phyloP scores from a whole-genome alignment of 495 filamentous ascomycete species.

The Choiromyces venosus region DNA sequence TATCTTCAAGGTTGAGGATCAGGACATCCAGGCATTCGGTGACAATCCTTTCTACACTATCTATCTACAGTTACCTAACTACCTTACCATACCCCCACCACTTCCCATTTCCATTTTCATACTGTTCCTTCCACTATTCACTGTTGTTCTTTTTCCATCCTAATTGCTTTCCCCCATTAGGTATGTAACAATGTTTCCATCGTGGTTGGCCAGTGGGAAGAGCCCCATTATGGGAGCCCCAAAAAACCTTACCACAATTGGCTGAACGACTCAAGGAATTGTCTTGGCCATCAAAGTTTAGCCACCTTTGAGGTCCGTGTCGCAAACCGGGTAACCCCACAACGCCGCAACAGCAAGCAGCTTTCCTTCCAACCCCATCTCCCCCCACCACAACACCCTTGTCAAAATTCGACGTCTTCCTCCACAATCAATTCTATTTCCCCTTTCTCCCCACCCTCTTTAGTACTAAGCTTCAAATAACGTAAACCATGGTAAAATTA shows the following conservation, averaged over 20 bases:
- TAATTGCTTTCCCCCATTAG: not conserved
- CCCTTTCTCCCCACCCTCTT: too few species aligned
- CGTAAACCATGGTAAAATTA: constrained; percentile 51
- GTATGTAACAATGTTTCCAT: not conserved
- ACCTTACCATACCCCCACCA: not conserved
- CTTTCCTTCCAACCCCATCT: not conserved
- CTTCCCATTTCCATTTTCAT: not conserved
- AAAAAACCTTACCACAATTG: not conserved
- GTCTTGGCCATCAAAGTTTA: not conserved
- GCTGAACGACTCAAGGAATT: not conserved
- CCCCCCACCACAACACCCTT: not conserved
- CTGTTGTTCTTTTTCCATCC: not conserved
- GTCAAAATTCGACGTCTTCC: not conserved
- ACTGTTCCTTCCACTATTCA: not conserved
- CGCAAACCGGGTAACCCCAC: not conserved
- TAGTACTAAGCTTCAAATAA: not conserved
- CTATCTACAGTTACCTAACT: not conserved
- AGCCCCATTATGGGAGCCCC: not conserved
- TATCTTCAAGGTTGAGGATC: not conserved
- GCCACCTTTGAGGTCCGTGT: not conserved
- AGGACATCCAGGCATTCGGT: not conserved
- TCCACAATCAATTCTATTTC: not conserved
- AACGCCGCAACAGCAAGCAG: not conserved
- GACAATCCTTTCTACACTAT: not conserved
- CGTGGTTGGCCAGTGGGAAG: not conserved